Percentiles rank a stretch among this genome's conserved stretches.
These are phyloP conservation scores for Heliamphora pulchella DNA, from an alignment of 179 eudicot genomes.

Conservation along the genomic window DNA sequence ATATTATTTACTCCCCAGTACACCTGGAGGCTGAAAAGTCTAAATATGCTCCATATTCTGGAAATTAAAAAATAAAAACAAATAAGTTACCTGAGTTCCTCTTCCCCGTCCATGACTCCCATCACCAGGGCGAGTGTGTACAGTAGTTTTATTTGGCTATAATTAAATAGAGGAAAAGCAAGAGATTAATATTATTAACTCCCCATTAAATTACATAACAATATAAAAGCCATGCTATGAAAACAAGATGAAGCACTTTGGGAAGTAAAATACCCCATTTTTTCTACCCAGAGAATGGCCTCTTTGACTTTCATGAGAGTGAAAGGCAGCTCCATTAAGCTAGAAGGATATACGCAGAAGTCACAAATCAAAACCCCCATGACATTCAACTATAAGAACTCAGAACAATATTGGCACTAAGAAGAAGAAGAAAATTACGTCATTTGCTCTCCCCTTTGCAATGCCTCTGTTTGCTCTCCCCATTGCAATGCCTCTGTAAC, in stretches of 20 bases:
- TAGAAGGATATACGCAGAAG: constrained; percentile 13
- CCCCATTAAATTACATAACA: not conserved
- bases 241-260: not conserved
- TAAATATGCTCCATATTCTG: not conserved
- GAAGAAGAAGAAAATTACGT: constrained; percentile 21
- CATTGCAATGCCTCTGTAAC: constrained; percentile 35
- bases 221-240: constrained; percentile 9
- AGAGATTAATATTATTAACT: constrained; percentile 7
- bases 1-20: not conserved
- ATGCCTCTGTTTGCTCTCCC: constrained; percentile 51
- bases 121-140: constrained; percentile 23
- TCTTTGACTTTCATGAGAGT: constrained; percentile 24
- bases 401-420: not conserved
- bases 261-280: constrained; percentile 8
- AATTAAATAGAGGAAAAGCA: not conserved
- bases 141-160: constrained; percentile 32
- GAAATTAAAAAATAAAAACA: not conserved
- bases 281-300: constrained; percentile 17
- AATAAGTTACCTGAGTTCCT: constrained; percentile 7
- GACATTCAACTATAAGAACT: not conserved
- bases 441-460: constrained; percentile 43
- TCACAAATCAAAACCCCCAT: constrained; percentile 7
- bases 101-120: constrained; percentile 20
- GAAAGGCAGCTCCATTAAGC: constrained; percentile 36
- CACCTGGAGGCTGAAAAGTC: not conserved